phyloP scores from a whole-genome alignment of 2,329 filamentous ascomycete species.

The Aureobasidium sp. region DNA sequence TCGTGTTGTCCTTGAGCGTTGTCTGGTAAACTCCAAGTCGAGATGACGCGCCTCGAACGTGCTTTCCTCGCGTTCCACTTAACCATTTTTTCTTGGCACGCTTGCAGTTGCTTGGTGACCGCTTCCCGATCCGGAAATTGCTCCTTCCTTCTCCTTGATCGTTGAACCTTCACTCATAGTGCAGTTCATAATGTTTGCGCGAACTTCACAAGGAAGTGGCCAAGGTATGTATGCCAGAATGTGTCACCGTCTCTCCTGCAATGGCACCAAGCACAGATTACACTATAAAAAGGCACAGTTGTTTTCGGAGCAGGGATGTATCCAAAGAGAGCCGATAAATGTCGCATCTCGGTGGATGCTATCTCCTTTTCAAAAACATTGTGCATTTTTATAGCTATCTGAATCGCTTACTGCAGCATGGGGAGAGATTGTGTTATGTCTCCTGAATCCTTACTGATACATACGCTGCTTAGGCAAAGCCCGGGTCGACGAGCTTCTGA shows the following conservation, averaged over 20 bases:
- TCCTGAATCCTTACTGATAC: neutral
- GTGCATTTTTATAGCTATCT: too few species aligned
- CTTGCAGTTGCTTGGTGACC: conserved; percentile 1
- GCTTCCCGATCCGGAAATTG: conserved; percentile 12
- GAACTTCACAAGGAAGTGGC: neutral
- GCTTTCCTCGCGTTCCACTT: neutral
- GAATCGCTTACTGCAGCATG: too few species aligned
- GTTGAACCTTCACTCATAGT: neutral
- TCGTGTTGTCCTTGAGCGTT: conserved; percentile 12
- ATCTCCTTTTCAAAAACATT: too few species aligned
- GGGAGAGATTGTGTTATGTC: neutral
- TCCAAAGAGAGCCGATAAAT: too few species aligned
- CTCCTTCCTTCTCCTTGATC: neutral
- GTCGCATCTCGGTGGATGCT: too few species aligned
- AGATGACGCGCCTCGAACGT: conserved; percentile 9
- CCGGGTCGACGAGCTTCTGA: conserved; percentile 10
- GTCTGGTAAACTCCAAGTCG: neutral
- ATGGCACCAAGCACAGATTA: too few species aligned
- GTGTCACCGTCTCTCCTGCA: too few species aligned
- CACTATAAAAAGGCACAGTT: too few species aligned
- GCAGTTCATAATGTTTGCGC: neutral
- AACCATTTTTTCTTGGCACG: neutral
- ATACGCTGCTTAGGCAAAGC: neutral
- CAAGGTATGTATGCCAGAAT: neutral
- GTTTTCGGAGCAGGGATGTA: too few species aligned